Evolutionary conservation across 306 rosid species (phyloP).

Genomic region (Cajanus cajan): DNA sequence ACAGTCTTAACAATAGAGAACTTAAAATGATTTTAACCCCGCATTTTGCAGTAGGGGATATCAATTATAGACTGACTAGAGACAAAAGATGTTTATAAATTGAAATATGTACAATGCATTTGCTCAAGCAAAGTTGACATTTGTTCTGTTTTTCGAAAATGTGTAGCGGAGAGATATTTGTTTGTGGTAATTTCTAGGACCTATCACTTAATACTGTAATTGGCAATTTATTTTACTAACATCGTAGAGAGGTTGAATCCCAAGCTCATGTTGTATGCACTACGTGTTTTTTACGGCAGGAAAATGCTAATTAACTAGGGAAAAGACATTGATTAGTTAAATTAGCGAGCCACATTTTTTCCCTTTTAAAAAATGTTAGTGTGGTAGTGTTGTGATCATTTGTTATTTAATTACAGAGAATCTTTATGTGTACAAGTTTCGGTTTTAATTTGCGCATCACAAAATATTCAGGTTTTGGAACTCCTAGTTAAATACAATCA

Average conservation of each 20-base stretch:
- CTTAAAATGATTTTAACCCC: conserved; percentile 15
- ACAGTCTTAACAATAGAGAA: conserved; percentile 16
- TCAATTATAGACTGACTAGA: conserved; percentile 28
- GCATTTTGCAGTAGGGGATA: conserved; percentile 19
- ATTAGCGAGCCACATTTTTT: neutral
- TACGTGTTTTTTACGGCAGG: neutral
- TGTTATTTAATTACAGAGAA: neutral
- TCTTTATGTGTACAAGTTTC: neutral
- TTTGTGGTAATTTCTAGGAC: neutral
- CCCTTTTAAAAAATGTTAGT: neutral
- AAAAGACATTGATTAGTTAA: neutral
- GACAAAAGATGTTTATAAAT: conserved; percentile 29
- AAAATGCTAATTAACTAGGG: neutral
- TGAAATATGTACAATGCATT: conserved; percentile 23
- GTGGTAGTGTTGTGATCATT: neutral
- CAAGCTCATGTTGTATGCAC: no score
- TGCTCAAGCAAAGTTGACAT: conserved; percentile 23
- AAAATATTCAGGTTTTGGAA: neutral
- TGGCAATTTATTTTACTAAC: neutral
- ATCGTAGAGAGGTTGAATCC: no score
- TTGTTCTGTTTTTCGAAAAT: neutral
- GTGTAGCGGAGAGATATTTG: neutral
- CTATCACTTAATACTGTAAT: neutral
- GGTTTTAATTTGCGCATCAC: neutral
- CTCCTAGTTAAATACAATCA: no score